Evolutionary conservation across 1,284 basidiomycete genomes (phyloP).

Genomic region (Ceratobasidium papillatum): DNA sequence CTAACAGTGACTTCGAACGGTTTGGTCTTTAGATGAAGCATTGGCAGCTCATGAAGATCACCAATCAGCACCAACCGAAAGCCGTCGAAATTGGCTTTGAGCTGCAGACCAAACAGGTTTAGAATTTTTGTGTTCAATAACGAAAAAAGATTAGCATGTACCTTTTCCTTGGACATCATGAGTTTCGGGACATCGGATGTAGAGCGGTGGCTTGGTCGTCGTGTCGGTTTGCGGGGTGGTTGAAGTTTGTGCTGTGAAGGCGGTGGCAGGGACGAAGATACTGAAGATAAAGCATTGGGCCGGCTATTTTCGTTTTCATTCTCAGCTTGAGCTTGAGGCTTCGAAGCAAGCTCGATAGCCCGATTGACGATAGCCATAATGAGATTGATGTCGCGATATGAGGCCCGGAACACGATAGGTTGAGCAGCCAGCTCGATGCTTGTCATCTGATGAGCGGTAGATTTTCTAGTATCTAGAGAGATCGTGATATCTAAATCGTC

Average conservation of each 20-base stretch:
- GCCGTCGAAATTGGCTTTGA: conserved; percentile 86
- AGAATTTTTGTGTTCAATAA: conserved; percentile 8
- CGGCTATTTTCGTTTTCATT: conserved; percentile 8
- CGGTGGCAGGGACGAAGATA: conserved; percentile 10
- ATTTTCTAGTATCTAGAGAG: conserved; percentile 84
- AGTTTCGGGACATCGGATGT: conserved; percentile 59
- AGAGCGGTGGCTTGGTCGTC: conserved; percentile 29
- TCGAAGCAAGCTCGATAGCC: conserved; percentile 74
- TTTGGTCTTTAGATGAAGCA: conserved; percentile 88
- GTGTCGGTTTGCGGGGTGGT: conserved; percentile 23
- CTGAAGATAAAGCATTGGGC: conserved; percentile 5
- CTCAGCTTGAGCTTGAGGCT: conserved; percentile 42
- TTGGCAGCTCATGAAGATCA: conserved; percentile 93
- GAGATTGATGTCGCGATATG: conserved; percentile 90
- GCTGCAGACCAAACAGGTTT: conserved; percentile 55
- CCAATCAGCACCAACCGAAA: conserved; percentile 95
- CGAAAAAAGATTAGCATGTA: conserved; percentile 49
- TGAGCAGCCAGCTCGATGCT: conserved; percentile 83
- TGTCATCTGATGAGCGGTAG: conserved; percentile 77
- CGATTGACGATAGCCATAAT: conserved; percentile 91
- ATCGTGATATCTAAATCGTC: conserved; percentile 93
- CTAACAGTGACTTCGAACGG: conserved; percentile 85
- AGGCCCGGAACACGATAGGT: conserved; percentile 90
- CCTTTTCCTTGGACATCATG: conserved; percentile 83
- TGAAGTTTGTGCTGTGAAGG: conserved; percentile 24